Percentiles rank a stretch among this genome's conserved stretches.
phyloP scores from a whole-genome alignment of 352 stramenopile species.

The Saprolegnia diclina region DNA sequence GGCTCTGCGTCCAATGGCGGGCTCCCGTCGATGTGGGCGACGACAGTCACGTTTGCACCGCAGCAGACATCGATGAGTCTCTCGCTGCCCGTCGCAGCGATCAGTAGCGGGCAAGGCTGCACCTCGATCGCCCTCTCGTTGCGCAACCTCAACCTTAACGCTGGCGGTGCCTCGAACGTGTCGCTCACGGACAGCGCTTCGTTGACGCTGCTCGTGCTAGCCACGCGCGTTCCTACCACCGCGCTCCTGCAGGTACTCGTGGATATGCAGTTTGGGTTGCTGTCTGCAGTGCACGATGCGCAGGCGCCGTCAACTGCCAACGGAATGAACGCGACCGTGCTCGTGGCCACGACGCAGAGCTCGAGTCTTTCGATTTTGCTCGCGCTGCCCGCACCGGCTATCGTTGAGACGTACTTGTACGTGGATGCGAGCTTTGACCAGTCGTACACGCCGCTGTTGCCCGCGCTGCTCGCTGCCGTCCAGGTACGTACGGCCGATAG shows the following conservation, averaged over 20 bases:
- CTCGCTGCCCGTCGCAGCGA: background rate
- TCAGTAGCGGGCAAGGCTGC: constrained; percentile 1
- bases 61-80: constrained; percentile 6
- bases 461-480: constrained; percentile 4
- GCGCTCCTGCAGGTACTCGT: background rate
- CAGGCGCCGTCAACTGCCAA: background rate
- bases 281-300: too few species aligned
- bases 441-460: constrained; percentile 4
- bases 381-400: background rate
- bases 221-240: constrained; percentile 5
- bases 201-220: constrained; percentile 14
- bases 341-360: background rate
- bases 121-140: background rate
- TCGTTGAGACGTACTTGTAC: constrained; percentile 20
- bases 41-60: constrained; percentile 6
- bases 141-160: background rate
- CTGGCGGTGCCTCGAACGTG: background rate
- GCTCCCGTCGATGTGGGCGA: background rate
- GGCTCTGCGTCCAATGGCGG: constrained; percentile 11
- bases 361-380: background rate
- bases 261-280: too few species aligned
- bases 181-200: background rate
- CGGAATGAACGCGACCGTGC: background rate
- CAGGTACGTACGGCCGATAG: constrained; percentile 2
- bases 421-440: constrained; percentile 17